Conservation (phyloP, 2,329 filamentous ascomycete genomes). For the Coniochaeta prunicola region DNA sequence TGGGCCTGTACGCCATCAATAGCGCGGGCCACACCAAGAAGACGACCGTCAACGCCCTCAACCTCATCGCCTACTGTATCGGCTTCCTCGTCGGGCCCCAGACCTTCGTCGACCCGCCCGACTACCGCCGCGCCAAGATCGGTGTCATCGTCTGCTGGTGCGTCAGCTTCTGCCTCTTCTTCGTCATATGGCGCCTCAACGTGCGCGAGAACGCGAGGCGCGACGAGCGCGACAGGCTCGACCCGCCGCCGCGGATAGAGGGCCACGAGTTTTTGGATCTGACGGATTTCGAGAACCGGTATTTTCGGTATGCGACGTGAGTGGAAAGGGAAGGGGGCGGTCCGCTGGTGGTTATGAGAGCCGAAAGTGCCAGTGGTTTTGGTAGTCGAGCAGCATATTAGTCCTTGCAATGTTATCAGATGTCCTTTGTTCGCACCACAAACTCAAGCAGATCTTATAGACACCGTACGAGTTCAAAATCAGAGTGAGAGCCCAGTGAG, state of each 20-base stretch:
- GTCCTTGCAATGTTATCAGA: no score
- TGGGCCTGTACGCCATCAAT: not conserved
- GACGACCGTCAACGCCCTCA: not conserved
- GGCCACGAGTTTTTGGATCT: not conserved
- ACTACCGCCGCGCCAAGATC: not conserved
- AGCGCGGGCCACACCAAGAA: conserved; percentile 2
- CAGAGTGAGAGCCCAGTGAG: no score
- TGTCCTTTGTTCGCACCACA: no score
- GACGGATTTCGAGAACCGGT: not conserved
- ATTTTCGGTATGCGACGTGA: not conserved
- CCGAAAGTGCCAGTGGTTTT: no score
- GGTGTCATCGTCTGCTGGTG: not conserved
- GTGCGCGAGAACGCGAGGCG: not conserved
- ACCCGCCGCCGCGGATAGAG: not conserved
- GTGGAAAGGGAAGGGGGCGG: no score
- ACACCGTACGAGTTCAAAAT: no score
- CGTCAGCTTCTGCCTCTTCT: not conserved
- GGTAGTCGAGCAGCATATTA: no score
- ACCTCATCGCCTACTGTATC: not conserved
- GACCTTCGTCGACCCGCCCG: not conserved
- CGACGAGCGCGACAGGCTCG: not conserved
- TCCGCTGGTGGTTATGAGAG: no score
- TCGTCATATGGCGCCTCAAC: not conserved
- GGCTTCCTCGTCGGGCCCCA: not conserved
- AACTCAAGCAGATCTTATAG: no score